Evolutionary conservation across 768 basidiomycete genomes (phyloP), one percentile per base, ranked within the genome.

Genomic region (Zangia roseola): DNA sequence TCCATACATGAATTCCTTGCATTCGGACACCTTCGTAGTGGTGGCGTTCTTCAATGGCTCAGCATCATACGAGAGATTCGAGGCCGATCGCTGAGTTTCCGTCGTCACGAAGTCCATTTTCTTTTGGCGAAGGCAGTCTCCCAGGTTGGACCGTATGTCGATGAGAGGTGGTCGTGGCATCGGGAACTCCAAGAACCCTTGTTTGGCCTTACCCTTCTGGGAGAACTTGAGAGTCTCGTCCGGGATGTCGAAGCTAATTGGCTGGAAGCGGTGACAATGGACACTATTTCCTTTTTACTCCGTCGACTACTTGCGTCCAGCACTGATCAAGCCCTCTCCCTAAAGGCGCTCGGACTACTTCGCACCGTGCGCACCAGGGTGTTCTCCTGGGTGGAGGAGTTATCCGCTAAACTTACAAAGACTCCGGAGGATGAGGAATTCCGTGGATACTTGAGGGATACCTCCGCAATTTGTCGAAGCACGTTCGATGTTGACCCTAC

Each of bases 51-150:
- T 0, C 81, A 81, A 39, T 80, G 78, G 79, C 56, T 73, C 28
- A 81, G 81, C 45, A 72, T 81, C 20, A 46, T 69, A 16, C 69
- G 72, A 19, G 75, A 74, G 50, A 53, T 81, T 13, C 66, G 64
- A 5, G 64, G 61, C 1, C 61, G 67, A 21, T 51, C 55, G 0
- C 51, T 82, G 35, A 69, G 61, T 5, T 73, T 82, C 41, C 62
- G 66, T 19, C 43, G 55, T 6, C 62, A 65, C 1, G 74, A 71
- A 12, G 72, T 81, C 0, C 68, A 78, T 40, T 40, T 61, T 0
- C 62, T 81, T 4, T n/a, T 81, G 2, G 60, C 55, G 6, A 79
- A 79, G 49, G 67, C 79, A 3, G 64, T 64, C 0, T 72, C 66
- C 52, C 75, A 82, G 47, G 61, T 73, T 1, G 77, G 77, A 31